Base-by-base conservation (phyloP, 192 early-diverging fungal genomes). In the Backusella luteola region DNA sequence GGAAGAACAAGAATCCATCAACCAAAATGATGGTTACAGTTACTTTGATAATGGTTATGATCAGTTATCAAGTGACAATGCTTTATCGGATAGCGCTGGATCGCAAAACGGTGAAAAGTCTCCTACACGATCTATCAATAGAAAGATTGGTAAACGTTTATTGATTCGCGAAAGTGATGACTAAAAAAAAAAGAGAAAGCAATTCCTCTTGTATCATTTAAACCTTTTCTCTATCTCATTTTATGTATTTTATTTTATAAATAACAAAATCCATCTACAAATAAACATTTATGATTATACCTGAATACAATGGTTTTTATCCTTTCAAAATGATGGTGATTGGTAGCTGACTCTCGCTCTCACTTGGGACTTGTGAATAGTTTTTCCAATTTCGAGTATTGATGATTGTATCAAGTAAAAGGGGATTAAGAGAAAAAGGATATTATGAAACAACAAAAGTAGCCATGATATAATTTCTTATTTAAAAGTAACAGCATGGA, bases 1-100 rank as follows among this genome's bases (percentile, higher is more conserved):
- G 71, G 76, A 84, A 56, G 79, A 83, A 41, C 39, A 70, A 6
- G 71, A 77, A 26, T 71, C 41, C 17, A 56, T 66, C 6, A 59
- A 49, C 42, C 36, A 75, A 5, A 77, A 39, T 17, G 77, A 81
- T 67, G 85, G 85, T 4, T 86, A 86, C 59, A 77, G 79, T 9
- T 84, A 84, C 72, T 86, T 84, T 79, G 83, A 86, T 73, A 82
- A 79, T 36, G 85, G 69, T n/a, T 74, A 69, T 35, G 72, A 74
- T 23, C 36, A 34, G 34, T 34, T 41, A 0, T 59, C 49, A 38
- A 41, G 69, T 71, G 42, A 77, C 66, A 34, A 66, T 73, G 29
- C 69, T 21, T 67, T 71, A 26, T 68, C 77, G 15, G 36, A 71
- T 53, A 35, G 42, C 39, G 26, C 34, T 21, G 68, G 29, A 29